Conservation (phyloP, 352 stramenopile species). For the Aphanomyces invadans region DNA sequence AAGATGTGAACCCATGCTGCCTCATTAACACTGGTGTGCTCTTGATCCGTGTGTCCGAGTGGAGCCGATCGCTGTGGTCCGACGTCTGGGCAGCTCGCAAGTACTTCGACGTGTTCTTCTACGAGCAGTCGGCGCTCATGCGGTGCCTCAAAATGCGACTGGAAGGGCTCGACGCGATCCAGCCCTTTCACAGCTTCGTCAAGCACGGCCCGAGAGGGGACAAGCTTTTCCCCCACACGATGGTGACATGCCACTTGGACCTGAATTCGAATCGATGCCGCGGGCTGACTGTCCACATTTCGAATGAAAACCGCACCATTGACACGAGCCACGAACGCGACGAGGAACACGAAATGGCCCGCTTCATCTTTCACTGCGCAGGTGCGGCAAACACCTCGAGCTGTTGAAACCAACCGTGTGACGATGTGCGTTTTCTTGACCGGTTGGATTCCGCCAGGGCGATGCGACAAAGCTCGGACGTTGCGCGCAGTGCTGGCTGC, state of each 20-base stretch:
- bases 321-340: slow-evolving; percentile 2
- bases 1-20: slow-evolving; percentile 24
- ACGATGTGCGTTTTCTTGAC: not conserved
- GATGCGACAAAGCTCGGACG: slow-evolving; percentile 20
- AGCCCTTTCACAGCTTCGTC: slow-evolving; percentile 23
- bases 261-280: slow-evolving; percentile 23
- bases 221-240: slow-evolving; percentile 19
- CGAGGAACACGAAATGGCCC: slow-evolving; percentile 17
- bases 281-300: slow-evolving; percentile 15
- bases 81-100: slow-evolving; percentile 19
- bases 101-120: slow-evolving; percentile 27
- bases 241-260: slow-evolving; percentile 14
- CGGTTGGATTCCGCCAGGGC: not conserved
- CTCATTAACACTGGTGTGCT: slow-evolving; percentile 24
- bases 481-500: slow-evolving; percentile 7
- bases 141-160: slow-evolving; percentile 18
- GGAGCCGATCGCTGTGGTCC: slow-evolving; percentile 8
- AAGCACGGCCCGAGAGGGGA: not conserved
- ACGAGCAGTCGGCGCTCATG: slow-evolving; percentile 26
- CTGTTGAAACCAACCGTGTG: too few species aligned
- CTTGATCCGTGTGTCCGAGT: slow-evolving; percentile 15
- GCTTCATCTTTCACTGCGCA: slow-evolving; percentile 23
- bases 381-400: too few species aligned
- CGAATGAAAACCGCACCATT: not conserved
- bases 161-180: slow-evolving; percentile 16